Base-by-base conservation (phyloP, 805 yeast species). In the Saccharomycopsis oosterbeekiorum region DNA sequence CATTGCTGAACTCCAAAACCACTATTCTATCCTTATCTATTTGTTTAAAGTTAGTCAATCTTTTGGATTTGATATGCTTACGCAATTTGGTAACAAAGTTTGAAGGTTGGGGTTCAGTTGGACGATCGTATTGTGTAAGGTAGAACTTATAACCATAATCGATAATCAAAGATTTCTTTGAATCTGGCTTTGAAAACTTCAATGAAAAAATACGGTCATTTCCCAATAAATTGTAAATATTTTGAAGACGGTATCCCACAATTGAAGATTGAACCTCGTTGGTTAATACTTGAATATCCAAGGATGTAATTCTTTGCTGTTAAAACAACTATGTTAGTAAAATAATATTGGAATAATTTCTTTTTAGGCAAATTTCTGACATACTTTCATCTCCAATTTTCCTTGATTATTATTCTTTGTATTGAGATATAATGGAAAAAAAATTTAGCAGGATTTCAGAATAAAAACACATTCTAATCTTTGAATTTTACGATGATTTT, bases 71-170 rank as follows among this genome's bases (percentile, higher is more conserved):
- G 69, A 93, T 76, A 70, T 89, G 96, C 69, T 92, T 92, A 67
- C 99, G 81, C 61, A 93, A 74, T 70, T 93, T 93, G 29, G 87
- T 79, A 9, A 88, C 96, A 72, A 93, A 93, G 51, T 85, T 85
- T 4, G 96, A 84, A 0, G 98, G 98, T 12, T 85, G 78, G 21
- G 84, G 88, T 10, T 92, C 86, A 0, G 88, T 84, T 4, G 90
- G 88, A 68, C 97, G 80, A 56, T 88, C 89, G 68, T 83, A 93
- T 21, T 85, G 88, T 0, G 97, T 88, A 59, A 84, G 67, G 71
- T 92, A 93, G 34, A 87, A 73, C 65, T 90, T 83, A 71, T 87
- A 84, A 0, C 99, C 99, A 59, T 93, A 89, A 68, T 93, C 97
- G 8, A 92, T 76, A 4, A 92, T 84, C 29, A 92, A 72, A 54